These are phyloP conservation scores for Botrytis medusae DNA, from an alignment of 2,329 filamentous ascomycete genomes.

Conservation along the genomic window DNA sequence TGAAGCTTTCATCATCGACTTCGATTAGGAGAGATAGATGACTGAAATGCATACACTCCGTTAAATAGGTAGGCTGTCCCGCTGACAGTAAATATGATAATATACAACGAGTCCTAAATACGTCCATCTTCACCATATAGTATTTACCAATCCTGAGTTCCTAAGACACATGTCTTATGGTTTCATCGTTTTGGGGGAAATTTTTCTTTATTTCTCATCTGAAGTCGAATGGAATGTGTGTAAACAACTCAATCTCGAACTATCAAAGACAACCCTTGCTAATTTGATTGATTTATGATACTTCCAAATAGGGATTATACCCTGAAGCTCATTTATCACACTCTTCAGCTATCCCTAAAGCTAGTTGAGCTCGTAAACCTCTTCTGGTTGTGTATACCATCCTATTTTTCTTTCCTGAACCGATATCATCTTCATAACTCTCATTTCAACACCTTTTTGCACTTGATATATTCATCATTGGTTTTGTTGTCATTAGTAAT, in stretches of 20 bases:
- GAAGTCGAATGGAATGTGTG: not conserved
- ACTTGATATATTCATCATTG: not conserved
- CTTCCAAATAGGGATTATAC: not conserved
- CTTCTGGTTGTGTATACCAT: not conserved
- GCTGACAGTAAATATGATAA: not conserved
- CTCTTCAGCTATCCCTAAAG: not conserved
- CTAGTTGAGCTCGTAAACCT: not conserved
- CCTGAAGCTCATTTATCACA: not conserved
- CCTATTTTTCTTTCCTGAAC: not conserved
- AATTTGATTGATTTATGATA: not conserved
- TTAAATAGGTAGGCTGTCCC: not conserved
- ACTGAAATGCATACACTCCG: not conserved
- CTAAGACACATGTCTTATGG: too few species aligned
- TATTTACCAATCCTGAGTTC: not conserved
- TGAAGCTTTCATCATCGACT: not conserved
- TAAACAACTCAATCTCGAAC: not conserved
- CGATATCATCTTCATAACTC: not conserved
- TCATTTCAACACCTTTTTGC: not conserved
- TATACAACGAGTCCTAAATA: not conserved
- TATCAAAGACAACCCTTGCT: not conserved
- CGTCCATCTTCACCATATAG: not conserved
- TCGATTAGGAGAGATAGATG: not conserved
- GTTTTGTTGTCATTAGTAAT: not conserved
- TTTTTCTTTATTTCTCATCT: not conserved
- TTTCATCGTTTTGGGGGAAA: not conserved